Conservation (phyloP, 345 rosid genomes). For the Linum trigynum region DNA sequence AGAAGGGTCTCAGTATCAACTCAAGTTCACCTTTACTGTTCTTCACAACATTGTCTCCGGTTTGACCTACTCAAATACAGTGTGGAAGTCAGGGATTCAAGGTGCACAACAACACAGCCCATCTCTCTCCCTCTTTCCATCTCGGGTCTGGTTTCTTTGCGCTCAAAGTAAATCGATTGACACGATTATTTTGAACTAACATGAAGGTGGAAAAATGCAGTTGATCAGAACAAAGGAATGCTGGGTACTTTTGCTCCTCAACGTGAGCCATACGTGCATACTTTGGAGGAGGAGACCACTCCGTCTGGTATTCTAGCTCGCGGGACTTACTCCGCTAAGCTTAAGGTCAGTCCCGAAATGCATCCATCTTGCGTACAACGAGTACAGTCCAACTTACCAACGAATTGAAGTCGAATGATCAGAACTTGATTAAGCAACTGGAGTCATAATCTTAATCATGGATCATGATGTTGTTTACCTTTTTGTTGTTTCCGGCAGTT, state of each 20-base stretch:
- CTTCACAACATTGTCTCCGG: constrained; percentile 51
- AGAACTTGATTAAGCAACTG: neutral
- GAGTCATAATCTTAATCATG: neutral
- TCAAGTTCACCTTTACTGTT: constrained; percentile 39
- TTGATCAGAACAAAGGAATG: constrained; percentile 52
- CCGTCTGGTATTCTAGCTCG: constrained; percentile 46
- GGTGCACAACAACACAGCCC: constrained; percentile 19
- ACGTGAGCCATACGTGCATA: constrained; percentile 35
- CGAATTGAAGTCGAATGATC: neutral
- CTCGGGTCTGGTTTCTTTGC: neutral
- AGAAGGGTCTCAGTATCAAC: constrained; percentile 44
- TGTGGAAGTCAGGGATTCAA: constrained; percentile 43
- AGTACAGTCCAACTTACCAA: neutral
- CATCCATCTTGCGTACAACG: neutral
- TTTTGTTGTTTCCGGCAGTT: constrained; percentile 28
- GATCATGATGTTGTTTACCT: neutral
- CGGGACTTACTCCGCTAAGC: constrained; percentile 42
- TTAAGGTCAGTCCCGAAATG: constrained; percentile 22
- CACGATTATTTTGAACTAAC: neutral
- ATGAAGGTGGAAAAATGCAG: constrained; percentile 8
- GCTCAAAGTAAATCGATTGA: too few relatives aligned
- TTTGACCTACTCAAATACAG: constrained; percentile 35
- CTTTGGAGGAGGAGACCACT: constrained; percentile 47
- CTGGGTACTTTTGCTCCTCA: constrained; percentile 57
- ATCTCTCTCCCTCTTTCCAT: neutral